Evolutionary conservation across 768 basidiomycete species (phyloP).

Genomic region (Gyrodon lividus): DNA sequence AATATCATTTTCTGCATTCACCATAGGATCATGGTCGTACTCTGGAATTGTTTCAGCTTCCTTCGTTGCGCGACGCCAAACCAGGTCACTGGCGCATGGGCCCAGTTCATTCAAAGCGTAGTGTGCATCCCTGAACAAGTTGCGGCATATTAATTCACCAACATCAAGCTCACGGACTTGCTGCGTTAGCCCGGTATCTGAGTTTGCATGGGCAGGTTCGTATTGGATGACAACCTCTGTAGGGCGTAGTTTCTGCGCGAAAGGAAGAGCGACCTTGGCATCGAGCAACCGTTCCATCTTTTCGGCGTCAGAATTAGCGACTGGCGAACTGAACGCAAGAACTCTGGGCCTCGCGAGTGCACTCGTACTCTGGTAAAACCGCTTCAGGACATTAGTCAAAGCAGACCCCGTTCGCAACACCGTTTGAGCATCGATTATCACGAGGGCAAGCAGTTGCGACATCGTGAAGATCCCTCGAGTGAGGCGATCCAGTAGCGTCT

Average conservation of each 20-base stretch:
- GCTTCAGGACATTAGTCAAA: slow-evolving; percentile 44
- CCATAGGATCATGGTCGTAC: slow-evolving; percentile 33
- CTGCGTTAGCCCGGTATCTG: slow-evolving; percentile 45
- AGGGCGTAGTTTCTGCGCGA: slow-evolving; percentile 39
- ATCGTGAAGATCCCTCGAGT: slow-evolving; percentile 38
- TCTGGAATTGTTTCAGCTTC: slow-evolving; percentile 33
- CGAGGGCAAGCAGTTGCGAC: slow-evolving; percentile 43
- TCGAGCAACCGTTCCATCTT: slow-evolving; percentile 41
- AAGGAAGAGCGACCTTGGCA: slow-evolving; percentile 38
- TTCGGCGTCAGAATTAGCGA: slow-evolving; percentile 30
- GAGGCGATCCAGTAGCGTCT: slow-evolving; percentile 44
- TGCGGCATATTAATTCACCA: slow-evolving; percentile 36
- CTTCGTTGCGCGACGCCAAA: slow-evolving; percentile 60
- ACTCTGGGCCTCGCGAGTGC: slow-evolving; percentile 41
- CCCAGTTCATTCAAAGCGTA: slow-evolving; percentile 56
- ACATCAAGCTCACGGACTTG: slow-evolving; percentile 47
- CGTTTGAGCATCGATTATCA: slow-evolving; percentile 43
- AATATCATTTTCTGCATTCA: slow-evolving; percentile 24
- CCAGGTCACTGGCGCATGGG: slow-evolving; percentile 63
- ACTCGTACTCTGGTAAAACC: slow-evolving; percentile 42
- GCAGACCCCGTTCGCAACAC: slow-evolving; percentile 38
- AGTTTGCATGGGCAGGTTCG: slow-evolving; percentile 34
- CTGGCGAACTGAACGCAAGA: slow-evolving; percentile 38
- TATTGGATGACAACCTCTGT: slow-evolving; percentile 57
- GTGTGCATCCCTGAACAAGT: slow-evolving; percentile 47